These are phyloP conservation scores for Suillus lakei DNA, from an alignment of 768 basidiomycete genomes.

Conservation along the genomic window DNA sequence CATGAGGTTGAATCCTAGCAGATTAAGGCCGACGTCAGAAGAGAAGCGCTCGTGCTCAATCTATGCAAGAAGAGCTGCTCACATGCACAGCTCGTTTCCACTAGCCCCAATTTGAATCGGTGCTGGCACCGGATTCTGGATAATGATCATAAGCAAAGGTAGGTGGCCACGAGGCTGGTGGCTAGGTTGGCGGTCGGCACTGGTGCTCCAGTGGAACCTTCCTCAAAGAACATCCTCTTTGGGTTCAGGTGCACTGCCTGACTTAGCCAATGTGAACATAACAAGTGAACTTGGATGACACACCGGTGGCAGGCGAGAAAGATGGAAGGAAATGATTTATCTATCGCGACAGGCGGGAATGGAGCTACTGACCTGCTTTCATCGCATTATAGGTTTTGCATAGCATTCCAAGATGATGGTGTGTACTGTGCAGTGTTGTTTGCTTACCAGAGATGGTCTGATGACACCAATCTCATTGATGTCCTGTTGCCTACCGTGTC, in stretches of 20 bases:
- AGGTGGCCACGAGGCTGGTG: too few species aligned
- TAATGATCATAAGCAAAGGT: too few species aligned
- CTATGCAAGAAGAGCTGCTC: constrained; percentile 50
- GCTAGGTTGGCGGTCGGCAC: too few species aligned
- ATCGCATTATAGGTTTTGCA: constrained; percentile 60
- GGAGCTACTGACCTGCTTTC: constrained; percentile 7
- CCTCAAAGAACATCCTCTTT: constrained; percentile 62
- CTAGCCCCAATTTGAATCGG: too few species aligned
- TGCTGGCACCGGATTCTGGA: too few species aligned
- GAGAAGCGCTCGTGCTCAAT: constrained; percentile 39
- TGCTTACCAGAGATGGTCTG: constrained; percentile 79
- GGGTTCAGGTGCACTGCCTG: constrained; percentile 71
- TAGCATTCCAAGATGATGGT: constrained; percentile 92
- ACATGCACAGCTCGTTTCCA: constrained; percentile 59
- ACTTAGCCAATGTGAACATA: constrained; percentile 91
- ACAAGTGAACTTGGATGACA: constrained; percentile 94
- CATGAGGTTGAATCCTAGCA: constrained; percentile 44
- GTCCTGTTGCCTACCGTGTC: too few species aligned
- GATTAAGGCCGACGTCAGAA: constrained; percentile 38
- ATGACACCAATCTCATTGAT: too few species aligned
- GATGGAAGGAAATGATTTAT: constrained; percentile 77
- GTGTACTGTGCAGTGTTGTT: constrained; percentile 95
- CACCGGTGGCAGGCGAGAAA: too few species aligned
- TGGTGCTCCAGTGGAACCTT: too few species aligned
- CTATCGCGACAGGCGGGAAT: constrained; percentile 3